Evolutionary conservation across 2,329 filamentous ascomycete genomes (phyloP).

Genomic region (Trichoderma hamatum): DNA sequence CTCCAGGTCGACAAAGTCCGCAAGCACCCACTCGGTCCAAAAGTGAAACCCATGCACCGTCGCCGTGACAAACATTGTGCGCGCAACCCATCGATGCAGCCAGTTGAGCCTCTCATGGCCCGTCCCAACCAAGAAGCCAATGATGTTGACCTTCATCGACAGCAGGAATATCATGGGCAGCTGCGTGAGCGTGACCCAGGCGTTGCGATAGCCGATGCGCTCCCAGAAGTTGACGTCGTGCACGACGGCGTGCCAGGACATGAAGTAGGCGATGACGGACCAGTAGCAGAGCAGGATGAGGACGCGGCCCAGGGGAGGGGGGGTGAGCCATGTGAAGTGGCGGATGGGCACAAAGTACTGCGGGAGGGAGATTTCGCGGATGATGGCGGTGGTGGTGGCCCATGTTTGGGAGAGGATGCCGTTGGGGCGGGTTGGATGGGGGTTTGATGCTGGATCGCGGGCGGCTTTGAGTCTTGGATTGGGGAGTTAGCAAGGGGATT

Average conservation of each 20-base stretch:
- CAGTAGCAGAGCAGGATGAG: constrained; percentile 60
- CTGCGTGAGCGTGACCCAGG: constrained; percentile 67
- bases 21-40: constrained; percentile 63
- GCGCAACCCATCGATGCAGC: constrained; percentile 72
- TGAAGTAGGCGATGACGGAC: constrained; percentile 61
- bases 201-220: constrained; percentile 68
- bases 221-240: constrained; percentile 63
- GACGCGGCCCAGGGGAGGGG: constrained; percentile 60
- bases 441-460: constrained; percentile 44
- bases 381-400: constrained; percentile 61
- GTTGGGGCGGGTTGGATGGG: constrained; percentile 56
- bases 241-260: constrained; percentile 52
- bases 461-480: constrained; percentile 52
- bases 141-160: constrained; percentile 59
- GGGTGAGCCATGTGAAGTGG: constrained; percentile 58
- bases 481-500: neutral
- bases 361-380: constrained; percentile 59
- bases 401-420: constrained; percentile 53
- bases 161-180: constrained; percentile 67
- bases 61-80: constrained; percentile 68
- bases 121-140: constrained; percentile 64
- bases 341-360: constrained; percentile 54
- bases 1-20: constrained; percentile 62
- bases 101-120: constrained; percentile 73
- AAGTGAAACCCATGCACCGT: constrained; percentile 73